phyloP scores from a whole-genome alignment of 73 alveolate species.

The Uronychia setigera region DNA sequence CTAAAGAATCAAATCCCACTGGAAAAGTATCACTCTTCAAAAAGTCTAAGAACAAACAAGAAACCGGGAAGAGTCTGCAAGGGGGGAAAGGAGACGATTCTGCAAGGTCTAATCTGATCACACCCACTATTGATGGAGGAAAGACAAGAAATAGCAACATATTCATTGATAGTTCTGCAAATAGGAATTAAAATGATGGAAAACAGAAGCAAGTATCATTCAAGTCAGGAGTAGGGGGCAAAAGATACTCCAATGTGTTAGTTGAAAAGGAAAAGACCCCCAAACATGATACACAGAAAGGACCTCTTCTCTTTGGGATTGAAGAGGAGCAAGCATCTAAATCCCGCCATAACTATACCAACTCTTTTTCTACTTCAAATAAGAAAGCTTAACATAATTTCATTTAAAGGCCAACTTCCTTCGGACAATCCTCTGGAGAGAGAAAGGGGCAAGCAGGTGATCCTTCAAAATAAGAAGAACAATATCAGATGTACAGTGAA shows the following conservation, averaged over 20 bases:
- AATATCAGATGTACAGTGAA: too few relatives aligned
- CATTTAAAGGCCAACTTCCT: too few relatives aligned
- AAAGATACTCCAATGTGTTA: background rate
- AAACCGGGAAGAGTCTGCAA: background rate
- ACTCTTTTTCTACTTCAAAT: background rate
- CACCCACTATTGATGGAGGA: background rate
- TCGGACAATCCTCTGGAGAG: too few relatives aligned
- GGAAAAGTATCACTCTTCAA: too few relatives aligned
- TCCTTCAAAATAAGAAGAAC: too few relatives aligned
- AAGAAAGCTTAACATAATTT: too few relatives aligned
- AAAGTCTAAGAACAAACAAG: too few relatives aligned
- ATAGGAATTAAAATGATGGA: too few relatives aligned
- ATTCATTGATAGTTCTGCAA: too few relatives aligned
- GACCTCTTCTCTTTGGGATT: background rate
- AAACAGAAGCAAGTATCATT: background rate
- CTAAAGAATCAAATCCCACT: too few relatives aligned
- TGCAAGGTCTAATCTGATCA: background rate
- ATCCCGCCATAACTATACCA: background rate
- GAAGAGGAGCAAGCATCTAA: background rate
- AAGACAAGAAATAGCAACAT: background rate
- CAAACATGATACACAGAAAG: too few relatives aligned
- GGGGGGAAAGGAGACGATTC: background rate
- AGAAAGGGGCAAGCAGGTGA: too few relatives aligned
- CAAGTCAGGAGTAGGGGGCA: conserved; percentile 2
- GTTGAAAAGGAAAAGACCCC: background rate